Base-by-base conservation (phyloP, 257 asterid genomes). In the Eucommia ulmoides region DNA sequence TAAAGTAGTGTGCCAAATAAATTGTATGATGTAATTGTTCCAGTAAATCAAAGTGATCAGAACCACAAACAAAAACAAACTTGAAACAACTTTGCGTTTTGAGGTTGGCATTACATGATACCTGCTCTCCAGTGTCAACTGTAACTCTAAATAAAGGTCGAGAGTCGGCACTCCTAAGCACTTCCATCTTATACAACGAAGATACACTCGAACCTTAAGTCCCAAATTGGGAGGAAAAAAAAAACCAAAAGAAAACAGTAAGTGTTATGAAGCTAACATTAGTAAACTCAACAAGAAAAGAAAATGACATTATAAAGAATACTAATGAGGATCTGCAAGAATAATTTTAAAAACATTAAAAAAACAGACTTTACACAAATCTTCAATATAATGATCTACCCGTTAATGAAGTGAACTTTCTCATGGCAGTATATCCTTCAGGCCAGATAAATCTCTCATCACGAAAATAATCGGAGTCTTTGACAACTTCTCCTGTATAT, bases 111-210 rank as follows among this genome's bases (percentile, higher is more conserved):
- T 52, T 60, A 51, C 41, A 41, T 24, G 25, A 38, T 78, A 87
- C 97, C 97, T 81, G 88, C 55, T 83, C 93, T 64, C 91, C 93
- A 52, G 59, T 58, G 51, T 81, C 91, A 57, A 74, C 51, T 41
- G 95, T 83, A 67, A 83, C 91, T 81, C 63, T 79, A 65, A 87
- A 87, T 42, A 76, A 65, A 61, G 97, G 93, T 24, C 78, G 81
- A 50, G 57, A 66, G 66, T 67, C 77, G 58, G 65, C 69, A 69
- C 83, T 93, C 74, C 97, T 83, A 42, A 75, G 66, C 56, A 83
- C 82, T 76, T 87, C 91, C 97, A 87, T 83, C 77, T 75, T 83
- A 72, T 87, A 87, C 53, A 69, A 62, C 42, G 62, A 50, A 48
- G 57, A 49, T 49, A 62, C 69, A 65, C 69, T 68, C 52, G 97